A percentile compares a stretch with the other conserved stretches of the same genome.
phyloP scores from a whole-genome alignment of 345 rosid species.

The Citrus glauca region DNA sequence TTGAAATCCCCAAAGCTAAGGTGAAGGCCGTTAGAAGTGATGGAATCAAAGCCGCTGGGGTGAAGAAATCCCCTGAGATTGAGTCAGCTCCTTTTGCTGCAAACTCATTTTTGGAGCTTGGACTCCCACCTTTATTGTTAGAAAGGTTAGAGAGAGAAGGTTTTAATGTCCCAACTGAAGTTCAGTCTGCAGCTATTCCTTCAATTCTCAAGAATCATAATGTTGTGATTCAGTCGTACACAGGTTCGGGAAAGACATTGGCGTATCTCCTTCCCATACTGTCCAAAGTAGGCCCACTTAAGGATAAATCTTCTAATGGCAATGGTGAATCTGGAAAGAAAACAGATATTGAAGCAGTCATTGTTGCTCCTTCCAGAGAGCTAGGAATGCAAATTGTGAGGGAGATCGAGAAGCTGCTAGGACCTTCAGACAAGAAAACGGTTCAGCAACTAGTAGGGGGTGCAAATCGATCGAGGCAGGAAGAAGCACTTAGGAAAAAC shows the following conservation, averaged over 20 bases:
- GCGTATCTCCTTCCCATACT: slow-evolving; percentile 90
- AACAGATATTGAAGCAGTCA: slow-evolving; percentile 71
- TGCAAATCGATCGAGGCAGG: slow-evolving; percentile 91
- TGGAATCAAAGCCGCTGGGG: slow-evolving; percentile 30
- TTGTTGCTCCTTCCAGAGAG: slow-evolving; percentile 95
- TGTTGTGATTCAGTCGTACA: slow-evolving; percentile 87
- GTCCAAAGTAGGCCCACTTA: slow-evolving; percentile 71
- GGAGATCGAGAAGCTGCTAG: slow-evolving; percentile 81
- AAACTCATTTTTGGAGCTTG: slow-evolving; percentile 83
- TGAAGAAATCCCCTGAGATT: slow-evolving; percentile 38
- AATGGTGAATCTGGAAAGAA: slow-evolving; percentile 39
- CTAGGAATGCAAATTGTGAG: slow-evolving; percentile 95
- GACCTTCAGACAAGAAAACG: slow-evolving; percentile 64
- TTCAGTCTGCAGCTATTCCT: slow-evolving; percentile 79
- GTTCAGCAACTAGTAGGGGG: slow-evolving; percentile 99
- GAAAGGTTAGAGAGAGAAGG: slow-evolving; percentile 72
- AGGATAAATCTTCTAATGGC: slow-evolving; percentile 28
- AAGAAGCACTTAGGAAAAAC: slow-evolving; percentile 92
- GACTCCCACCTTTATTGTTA: slow-evolving; percentile 62
- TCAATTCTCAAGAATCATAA: slow-evolving; percentile 68
- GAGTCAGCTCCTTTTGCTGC: slow-evolving; percentile 66
- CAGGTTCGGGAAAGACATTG: slow-evolving; percentile 89
- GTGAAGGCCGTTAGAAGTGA: slow-evolving; percentile 30
- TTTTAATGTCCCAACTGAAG: slow-evolving; percentile 75
- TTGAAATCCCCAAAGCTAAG: slow-evolving; percentile 35